phyloP scores from a whole-genome alignment of 768 basidiomycete species.

The Hericium rajendrae region DNA sequence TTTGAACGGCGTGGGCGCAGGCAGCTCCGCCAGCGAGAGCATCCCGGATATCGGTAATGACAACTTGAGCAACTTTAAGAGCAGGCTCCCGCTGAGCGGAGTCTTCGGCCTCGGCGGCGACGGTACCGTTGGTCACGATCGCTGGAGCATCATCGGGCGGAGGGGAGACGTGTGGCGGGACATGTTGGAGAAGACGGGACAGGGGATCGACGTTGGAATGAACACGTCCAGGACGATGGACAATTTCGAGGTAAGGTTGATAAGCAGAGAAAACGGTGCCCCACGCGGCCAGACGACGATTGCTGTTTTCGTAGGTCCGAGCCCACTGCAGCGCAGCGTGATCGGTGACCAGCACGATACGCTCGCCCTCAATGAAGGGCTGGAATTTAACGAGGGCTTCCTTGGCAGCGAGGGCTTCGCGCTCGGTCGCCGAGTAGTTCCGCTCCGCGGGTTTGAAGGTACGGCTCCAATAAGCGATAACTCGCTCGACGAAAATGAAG shows the following conservation, averaged over 20 bases:
- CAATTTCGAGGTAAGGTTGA: constrained; percentile 19
- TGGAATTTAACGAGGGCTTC: too few species aligned
- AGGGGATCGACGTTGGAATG: constrained; percentile 26
- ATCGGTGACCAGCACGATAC: constrained; percentile 17
- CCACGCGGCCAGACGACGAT: constrained; percentile 21
- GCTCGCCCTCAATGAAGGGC: constrained; percentile 23
- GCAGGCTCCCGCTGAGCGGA: too few species aligned
- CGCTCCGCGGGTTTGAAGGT: constrained; percentile 1
- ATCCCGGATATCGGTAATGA: too few species aligned
- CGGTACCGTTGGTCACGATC: not conserved
- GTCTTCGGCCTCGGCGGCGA: not conserved
- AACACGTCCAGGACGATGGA: constrained; percentile 23
- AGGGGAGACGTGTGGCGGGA: not conserved
- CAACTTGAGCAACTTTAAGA: too few species aligned
- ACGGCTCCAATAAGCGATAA: constrained; percentile 15
- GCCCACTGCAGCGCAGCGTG: constrained; percentile 20
- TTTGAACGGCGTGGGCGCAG: too few species aligned
- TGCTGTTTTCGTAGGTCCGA: constrained; percentile 17
- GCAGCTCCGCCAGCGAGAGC: too few species aligned
- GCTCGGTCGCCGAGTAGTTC: too few species aligned
- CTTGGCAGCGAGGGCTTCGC: too few species aligned
- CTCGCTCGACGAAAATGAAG: constrained; percentile 12
- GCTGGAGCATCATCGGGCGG: not conserved
- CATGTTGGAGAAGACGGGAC: constrained; percentile 8
- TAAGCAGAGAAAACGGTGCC: constrained; percentile 25